Base-by-base conservation (phyloP, 805 yeast genomes). In the Yarrowia keelungensis region DNA sequence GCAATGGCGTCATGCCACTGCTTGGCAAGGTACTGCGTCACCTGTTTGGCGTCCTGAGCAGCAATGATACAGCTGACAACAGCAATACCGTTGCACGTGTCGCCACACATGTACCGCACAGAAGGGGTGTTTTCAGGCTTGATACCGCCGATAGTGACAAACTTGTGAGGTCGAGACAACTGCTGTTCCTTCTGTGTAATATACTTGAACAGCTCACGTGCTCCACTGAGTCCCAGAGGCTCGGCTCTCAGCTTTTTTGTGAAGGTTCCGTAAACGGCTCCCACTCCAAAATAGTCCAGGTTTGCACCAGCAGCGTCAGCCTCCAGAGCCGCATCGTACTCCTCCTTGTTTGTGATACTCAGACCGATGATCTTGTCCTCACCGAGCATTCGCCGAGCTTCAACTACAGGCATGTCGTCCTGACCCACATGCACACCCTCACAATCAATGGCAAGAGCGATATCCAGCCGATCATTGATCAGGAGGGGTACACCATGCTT, bases 351-450 rank as follows among this genome's bases (percentile, higher is more conserved):
- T 41, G 82, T 81, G 35, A 91, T 89, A 49, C 93, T 87, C 69
- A 93, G 87, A 0, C 98, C 98, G 56, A 92, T 76, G 69, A 92
- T 87, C 78, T 89, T 91, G 69, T 85, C 83, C 0, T 88, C 85
- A 0, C 97, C 97, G 8, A 72, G 39, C 41, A 91, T 74, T 73
- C 80, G 74, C 45, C 97, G 78, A 0, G 86, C 95, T 46, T 82
- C 73, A 1, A 73, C 73, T 1, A 86, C 86, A 54, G 79, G 80
- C 91, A 92, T 90, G 75, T 92, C 98, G 67, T 88, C 92, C 76
- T 92, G 97, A 0, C 98, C 98, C 22, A 92, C 91, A 79, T 92
- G 98, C 9, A 93, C 89, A 43, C 97, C 97, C 71, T 91, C 97
- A 1, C 97, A 97, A 72, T 85, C 95, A 69, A 91, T 82, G 0